phyloP scores from a whole-genome alignment of 1,139 yeast genomes.

The Entelexis paramagnoliae region DNA sequence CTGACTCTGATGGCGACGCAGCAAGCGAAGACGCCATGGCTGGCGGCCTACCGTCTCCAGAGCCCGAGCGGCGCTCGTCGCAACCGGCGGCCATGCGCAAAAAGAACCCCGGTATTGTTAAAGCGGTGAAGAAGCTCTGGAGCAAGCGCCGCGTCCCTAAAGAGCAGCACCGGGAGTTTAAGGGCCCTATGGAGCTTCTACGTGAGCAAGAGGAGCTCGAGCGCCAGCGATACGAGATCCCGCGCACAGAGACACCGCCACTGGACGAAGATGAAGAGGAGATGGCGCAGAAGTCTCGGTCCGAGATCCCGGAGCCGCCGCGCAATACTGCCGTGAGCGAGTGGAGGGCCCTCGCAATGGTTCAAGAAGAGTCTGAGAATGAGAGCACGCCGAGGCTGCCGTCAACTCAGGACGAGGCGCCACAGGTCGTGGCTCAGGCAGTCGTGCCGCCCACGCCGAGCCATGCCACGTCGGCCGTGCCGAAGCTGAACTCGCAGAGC shows the following conservation, averaged over 20 bases:
- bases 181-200: constrained; percentile 2
- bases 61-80: not conserved
- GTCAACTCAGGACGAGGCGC: not conserved
- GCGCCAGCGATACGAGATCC: not conserved
- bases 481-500: constrained; percentile 14
- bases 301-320: not conserved
- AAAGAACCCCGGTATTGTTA: constrained; percentile 4
- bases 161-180: constrained; percentile 6
- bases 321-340: not conserved
- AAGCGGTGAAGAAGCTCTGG: constrained; percentile 3
- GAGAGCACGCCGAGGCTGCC: not conserved
- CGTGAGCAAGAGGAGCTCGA: not conserved
- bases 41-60: not conserved
- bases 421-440: not conserved
- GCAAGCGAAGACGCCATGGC: not conserved
- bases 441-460: not conserved
- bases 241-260: not conserved
- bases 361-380: constrained; percentile 2
- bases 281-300: no score
- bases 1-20: not conserved
- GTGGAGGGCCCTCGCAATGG: constrained; percentile 2
- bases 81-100: not conserved
- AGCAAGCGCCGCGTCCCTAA: constrained; percentile 1
- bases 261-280: not conserved
- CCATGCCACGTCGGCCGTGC: constrained; percentile 17